Percentiles rank a stretch among this genome's conserved stretches.
Evolutionary conservation across 2,329 filamentous ascomycete species (phyloP).

Genomic region (Colletotrichum sp.): DNA sequence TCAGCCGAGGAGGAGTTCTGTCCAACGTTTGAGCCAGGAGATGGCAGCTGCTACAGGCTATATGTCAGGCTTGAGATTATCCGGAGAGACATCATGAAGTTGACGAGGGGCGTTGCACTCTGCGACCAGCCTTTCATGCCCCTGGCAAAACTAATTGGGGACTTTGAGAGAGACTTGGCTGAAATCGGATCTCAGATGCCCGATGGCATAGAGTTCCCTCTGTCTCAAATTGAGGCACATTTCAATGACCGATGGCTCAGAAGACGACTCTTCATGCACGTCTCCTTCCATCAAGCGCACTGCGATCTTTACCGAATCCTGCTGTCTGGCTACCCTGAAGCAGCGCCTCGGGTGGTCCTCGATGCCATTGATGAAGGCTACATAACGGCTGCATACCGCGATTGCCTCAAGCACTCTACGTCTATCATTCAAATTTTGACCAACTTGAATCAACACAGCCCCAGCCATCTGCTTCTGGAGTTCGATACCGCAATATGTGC

Average conservation of each 20-base stretch:
- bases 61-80: conserved; percentile 27
- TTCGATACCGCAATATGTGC: conserved; percentile 47
- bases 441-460: conserved; percentile 30
- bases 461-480: conserved; percentile 35
- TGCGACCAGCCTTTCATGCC: conserved; percentile 25
- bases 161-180: conserved; percentile 23
- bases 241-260: conserved; percentile 24
- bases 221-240: conserved; percentile 1
- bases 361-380: conserved; percentile 31
- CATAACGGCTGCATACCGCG: conserved; percentile 32
- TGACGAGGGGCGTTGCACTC: conserved; percentile 24
- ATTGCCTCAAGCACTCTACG: conserved; percentile 42
- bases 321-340: conserved; percentile 43
- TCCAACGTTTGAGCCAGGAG: neutral
- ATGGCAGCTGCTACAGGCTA: conserved; percentile 23
- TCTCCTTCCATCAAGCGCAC: conserved; percentile 46
- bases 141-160: conserved; percentile 22
- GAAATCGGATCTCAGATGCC: conserved; percentile 22
- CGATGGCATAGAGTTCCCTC: conserved; percentile 17
- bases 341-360: conserved; percentile 36
- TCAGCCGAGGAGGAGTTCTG: conserved; percentile 49
- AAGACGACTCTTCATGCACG: conserved; percentile 33
- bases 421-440: conserved; percentile 39
- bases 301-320: conserved; percentile 51
- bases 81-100: conserved; percentile 27